A percentile compares a stretch with the other conserved stretches of the same genome.
phyloP scores from a whole-genome alignment of 2,329 filamentous ascomycete species.

The Cladosporium sp. region DNA sequence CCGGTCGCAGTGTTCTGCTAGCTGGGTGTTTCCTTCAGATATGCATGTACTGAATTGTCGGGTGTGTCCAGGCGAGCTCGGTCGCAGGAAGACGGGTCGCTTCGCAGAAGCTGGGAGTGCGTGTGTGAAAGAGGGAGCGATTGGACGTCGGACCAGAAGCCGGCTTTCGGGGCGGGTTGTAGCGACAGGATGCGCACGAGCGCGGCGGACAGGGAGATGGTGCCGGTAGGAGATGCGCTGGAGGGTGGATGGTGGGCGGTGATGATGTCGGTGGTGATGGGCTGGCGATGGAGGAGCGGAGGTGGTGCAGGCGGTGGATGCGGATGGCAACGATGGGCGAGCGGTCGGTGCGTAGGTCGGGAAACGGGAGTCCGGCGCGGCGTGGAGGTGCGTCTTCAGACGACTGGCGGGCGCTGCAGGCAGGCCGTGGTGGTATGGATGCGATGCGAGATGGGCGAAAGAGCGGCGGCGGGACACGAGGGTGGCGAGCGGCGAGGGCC shows the following conservation, averaged over 20 bases:
- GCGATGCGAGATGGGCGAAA: no score
- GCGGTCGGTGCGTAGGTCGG: neutral
- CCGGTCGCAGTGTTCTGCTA: neutral
- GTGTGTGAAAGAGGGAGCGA: constrained; percentile 20
- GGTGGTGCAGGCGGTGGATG: neutral
- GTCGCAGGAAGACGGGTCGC: constrained; percentile 17
- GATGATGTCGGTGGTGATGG: neutral
- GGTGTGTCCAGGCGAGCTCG: neutral
- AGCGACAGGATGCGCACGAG: constrained; percentile 4
- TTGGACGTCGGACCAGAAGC: constrained; percentile 26
- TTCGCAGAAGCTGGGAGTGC: constrained; percentile 22
- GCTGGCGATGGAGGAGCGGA: neutral
- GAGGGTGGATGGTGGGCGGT: neutral
- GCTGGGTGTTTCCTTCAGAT: neutral
- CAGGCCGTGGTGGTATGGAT: no score
- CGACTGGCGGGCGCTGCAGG: no score
- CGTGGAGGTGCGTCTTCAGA: no score
- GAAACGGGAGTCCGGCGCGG: no score
- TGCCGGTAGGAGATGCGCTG: neutral
- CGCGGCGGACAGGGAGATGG: neutral
- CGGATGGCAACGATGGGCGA: neutral
- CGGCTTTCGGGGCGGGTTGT: constrained; percentile 14
- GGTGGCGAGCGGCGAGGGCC: no score
- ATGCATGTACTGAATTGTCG: neutral
- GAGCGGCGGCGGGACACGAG: no score